Percentiles rank a stretch among this genome's conserved stretches.
phyloP scores from a whole-genome alignment of 2,329 filamentous ascomycete genomes.

The Fusarium albidum region DNA sequence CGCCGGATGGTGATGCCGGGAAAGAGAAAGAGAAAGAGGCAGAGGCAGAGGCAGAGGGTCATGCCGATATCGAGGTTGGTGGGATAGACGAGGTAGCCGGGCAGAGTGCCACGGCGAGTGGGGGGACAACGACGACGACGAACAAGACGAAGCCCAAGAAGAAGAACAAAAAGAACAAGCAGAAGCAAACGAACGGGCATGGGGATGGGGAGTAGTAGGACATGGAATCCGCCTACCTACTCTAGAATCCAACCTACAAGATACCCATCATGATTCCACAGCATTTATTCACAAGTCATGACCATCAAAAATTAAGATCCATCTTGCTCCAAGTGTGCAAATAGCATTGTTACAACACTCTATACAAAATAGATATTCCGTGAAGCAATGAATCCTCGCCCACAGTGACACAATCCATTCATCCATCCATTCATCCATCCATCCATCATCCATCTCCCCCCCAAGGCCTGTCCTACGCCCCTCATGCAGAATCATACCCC shows the following conservation, averaged over 20 bases:
- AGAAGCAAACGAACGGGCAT: constrained; percentile 39
- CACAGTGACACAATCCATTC: not conserved
- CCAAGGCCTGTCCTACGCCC: not conserved
- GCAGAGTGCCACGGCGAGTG: not conserved
- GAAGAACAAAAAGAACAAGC: constrained; percentile 41
- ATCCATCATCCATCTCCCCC: too few relatives aligned
- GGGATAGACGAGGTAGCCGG: constrained; percentile 3
- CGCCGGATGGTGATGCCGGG: not conserved
- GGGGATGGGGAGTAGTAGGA: constrained; percentile 22
- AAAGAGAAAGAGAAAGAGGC: not conserved
- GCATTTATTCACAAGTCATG: not conserved
- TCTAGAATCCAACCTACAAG: constrained; percentile 4
- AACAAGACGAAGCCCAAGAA: constrained; percentile 35
- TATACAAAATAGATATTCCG: not conserved
- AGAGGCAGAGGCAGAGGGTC: constrained; percentile 11
- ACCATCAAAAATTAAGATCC: too few relatives aligned
- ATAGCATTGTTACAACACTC: too few relatives aligned
- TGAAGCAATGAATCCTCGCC: constrained; percentile 4
- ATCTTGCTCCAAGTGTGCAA: too few relatives aligned
- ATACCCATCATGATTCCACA: too few relatives aligned
- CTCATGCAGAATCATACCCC: constrained; percentile 4
- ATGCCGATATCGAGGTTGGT: constrained; percentile 37
- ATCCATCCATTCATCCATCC: not conserved
- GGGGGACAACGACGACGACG: not conserved
- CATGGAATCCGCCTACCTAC: not conserved